A percentile compares a stretch with the other conserved stretches of the same genome.
These are phyloP conservation scores for Candida qinlingensis DNA, from an alignment of 805 yeast genomes.

Conservation along the genomic window DNA sequence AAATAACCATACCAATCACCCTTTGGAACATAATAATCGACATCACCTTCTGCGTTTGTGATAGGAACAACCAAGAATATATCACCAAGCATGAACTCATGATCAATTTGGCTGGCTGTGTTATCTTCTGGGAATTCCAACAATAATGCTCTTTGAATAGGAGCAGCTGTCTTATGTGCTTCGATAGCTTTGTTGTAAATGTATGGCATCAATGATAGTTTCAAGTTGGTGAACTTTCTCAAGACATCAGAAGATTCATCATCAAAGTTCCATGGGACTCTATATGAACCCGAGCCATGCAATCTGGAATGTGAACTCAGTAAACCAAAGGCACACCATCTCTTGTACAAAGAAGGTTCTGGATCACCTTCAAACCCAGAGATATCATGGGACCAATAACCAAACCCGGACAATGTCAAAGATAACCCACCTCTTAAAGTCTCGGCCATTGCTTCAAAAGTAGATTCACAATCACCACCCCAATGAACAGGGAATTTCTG, in stretches of 20 bases:
- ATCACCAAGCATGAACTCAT: slow-evolving; percentile 19
- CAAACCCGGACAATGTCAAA: slow-evolving; percentile 18
- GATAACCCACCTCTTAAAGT: slow-evolving; percentile 21
- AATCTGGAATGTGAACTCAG: slow-evolving; percentile 21
- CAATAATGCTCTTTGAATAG: slow-evolving; percentile 17
- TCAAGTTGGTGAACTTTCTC: slow-evolving; percentile 17
- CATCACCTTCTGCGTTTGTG: slow-evolving; percentile 11
- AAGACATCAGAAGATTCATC: slow-evolving; percentile 19
- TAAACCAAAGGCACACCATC: slow-evolving; percentile 22
- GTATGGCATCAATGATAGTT: slow-evolving; percentile 21
- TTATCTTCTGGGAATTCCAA: slow-evolving; percentile 17
- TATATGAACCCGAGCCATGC: slow-evolving; percentile 20
- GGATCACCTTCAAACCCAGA: slow-evolving; percentile 21
- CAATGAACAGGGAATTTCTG: slow-evolving; percentile 23
- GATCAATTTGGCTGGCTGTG: slow-evolving; percentile 11
- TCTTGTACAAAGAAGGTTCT: slow-evolving; percentile 19
- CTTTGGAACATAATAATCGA: slow-evolving; percentile 19
- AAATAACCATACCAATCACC: slow-evolving; percentile 22
- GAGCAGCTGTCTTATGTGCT: slow-evolving; percentile 13
- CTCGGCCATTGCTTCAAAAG: slow-evolving; percentile 23
- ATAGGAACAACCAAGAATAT: slow-evolving; percentile 20
- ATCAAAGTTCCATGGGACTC: slow-evolving; percentile 23
- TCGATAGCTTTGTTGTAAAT: slow-evolving; percentile 17
- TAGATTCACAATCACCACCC: slow-evolving; percentile 24
- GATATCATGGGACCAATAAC: slow-evolving; percentile 23